Conservation (phyloP, 257 asterid genomes). For the Capsicum pubescens region DNA sequence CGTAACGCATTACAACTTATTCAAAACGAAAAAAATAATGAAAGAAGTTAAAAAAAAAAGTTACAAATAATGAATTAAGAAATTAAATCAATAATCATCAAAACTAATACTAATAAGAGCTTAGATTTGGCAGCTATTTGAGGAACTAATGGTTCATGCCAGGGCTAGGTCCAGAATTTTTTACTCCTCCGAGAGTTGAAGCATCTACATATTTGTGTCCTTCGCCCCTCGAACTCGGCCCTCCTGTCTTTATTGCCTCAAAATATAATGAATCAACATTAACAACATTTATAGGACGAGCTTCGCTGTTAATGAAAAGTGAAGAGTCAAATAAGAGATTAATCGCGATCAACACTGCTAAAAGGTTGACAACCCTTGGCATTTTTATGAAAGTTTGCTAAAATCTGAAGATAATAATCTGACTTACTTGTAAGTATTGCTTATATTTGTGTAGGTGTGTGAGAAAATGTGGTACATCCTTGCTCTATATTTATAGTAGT, state of each 20-base stretch:
- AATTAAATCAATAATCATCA: neutral
- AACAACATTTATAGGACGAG: conserved; percentile 36
- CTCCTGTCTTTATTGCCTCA: conserved; percentile 42
- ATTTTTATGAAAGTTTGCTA: conserved; percentile 17
- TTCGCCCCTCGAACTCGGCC: conserved; percentile 32
- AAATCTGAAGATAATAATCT: neutral
- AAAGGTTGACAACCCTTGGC: conserved; percentile 19
- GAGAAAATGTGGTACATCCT: neutral
- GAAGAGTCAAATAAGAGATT: conserved; percentile 17
- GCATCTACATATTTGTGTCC: conserved; percentile 30
- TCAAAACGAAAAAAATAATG: neutral
- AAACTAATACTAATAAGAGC: neutral
- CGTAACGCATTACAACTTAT: neutral
- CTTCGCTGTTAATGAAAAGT: conserved; percentile 19
- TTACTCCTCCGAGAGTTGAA: conserved; percentile 29
- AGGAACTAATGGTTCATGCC: conserved; percentile 25
- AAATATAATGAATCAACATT: conserved; percentile 27
- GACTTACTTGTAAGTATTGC: neutral
- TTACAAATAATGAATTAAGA: neutral
- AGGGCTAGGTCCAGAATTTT: conserved; percentile 46
- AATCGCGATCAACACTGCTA: neutral
- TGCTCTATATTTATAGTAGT: conserved; percentile 25
- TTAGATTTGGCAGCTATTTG: neutral
- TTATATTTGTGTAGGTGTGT: neutral
- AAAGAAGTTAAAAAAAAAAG: neutral